Percentiles rank a stretch among this genome's conserved stretches.
These are phyloP conservation scores for Solidago caesia DNA, from an alignment of 129 eudicot genomes.

Conservation along the genomic window DNA sequence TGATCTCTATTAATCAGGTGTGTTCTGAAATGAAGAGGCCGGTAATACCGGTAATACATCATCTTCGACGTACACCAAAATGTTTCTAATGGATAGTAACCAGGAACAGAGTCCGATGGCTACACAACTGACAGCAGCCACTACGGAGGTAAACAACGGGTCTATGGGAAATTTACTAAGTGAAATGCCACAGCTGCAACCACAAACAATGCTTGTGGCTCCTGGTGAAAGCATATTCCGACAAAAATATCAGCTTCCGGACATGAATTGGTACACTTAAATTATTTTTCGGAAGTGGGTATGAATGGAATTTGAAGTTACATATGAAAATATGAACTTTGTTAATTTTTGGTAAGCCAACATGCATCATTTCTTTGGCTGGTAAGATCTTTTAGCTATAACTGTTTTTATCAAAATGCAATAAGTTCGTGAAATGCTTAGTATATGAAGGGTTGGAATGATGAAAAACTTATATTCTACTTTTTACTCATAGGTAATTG, in stretches of 20 bases:
- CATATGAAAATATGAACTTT: too few relatives aligned
- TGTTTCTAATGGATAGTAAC: slow-evolving; percentile 39
- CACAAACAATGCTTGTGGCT: slow-evolving; percentile 58
- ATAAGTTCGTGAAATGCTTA: too few relatives aligned
- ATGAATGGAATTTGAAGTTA: slow-evolving; percentile 21
- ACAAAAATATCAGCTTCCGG: slow-evolving; percentile 50
- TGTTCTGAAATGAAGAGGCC: slow-evolving; percentile 54
- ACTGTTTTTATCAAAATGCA: too few relatives aligned
- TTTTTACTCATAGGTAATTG: too few relatives aligned
- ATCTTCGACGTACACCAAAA: slow-evolving; percentile 41
- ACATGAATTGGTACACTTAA: slow-evolving; percentile 74
- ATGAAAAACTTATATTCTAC: too few relatives aligned
- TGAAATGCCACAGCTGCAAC: slow-evolving; percentile 51
- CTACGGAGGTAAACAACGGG: slow-evolving; percentile 26
- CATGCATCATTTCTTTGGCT: too few relatives aligned
- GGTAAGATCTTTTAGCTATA: too few relatives aligned
- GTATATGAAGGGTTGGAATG: too few relatives aligned
- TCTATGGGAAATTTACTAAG: slow-evolving; percentile 52
- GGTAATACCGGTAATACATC: slow-evolving; percentile 8
- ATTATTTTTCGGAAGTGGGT: slow-evolving; percentile 28
- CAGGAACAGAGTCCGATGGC: slow-evolving; percentile 27
- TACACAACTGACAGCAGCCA: slow-evolving; percentile 13
- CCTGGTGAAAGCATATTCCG: slow-evolving; percentile 58
- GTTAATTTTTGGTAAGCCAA: too few relatives aligned
- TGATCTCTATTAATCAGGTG: neutral